Evolutionary conservation across 2,329 filamentous ascomycete genomes (phyloP).

Genomic region (Pleurostoma richardsiae): DNA sequence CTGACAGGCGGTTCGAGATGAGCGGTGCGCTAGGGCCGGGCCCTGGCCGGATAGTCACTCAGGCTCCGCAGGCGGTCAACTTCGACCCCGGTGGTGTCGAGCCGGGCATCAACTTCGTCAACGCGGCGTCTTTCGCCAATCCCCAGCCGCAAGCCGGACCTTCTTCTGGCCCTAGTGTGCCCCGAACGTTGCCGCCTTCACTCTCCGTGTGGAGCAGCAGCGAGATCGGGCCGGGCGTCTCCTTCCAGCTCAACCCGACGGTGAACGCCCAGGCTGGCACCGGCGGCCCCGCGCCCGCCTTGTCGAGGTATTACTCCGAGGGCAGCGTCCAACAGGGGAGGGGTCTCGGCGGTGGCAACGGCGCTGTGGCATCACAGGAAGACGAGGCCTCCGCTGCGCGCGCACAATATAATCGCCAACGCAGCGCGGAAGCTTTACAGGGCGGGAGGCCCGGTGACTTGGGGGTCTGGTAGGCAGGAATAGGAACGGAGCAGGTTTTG

Average conservation of each 20-base stretch:
- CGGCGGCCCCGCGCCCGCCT: background rate
- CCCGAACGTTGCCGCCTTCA: background rate
- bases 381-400: too few species aligned
- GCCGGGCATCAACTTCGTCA: background rate
- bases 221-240: background rate
- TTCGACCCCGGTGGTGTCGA: background rate
- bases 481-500: too few species aligned
- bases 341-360: background rate
- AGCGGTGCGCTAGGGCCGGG: background rate
- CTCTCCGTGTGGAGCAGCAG: background rate
- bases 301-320: background rate
- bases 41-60: background rate
- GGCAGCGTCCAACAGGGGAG: background rate
- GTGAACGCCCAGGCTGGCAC: background rate
- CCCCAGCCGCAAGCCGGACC: background rate
- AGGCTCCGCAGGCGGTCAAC: background rate
- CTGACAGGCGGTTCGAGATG: background rate
- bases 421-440: too few species aligned
- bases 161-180: background rate
- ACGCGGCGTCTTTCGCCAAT: background rate
- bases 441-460: too few species aligned
- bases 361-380: too few species aligned
- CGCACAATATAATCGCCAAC: too few species aligned
- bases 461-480: too few species aligned
- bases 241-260: background rate